These are phyloP conservation scores for Arthrobotrys sphaeroides DNA, from an alignment of 2,329 filamentous ascomycete genomes.

Conservation along the genomic window DNA sequence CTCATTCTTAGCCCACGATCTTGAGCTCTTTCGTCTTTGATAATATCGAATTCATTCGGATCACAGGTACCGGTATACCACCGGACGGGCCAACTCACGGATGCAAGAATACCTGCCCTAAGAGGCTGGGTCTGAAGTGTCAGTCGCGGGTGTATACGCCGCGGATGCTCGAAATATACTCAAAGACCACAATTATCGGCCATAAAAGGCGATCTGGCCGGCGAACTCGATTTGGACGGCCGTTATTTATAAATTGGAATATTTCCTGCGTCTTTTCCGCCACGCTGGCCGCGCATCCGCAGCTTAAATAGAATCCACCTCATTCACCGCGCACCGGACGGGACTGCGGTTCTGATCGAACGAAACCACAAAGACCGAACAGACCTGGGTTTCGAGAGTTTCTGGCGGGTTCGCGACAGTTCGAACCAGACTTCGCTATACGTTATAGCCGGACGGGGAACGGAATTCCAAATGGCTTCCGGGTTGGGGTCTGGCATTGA, in stretches of 20 bases:
- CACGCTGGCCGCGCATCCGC: not conserved
- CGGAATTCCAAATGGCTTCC: slow-evolving; percentile 7
- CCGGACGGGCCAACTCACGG: not conserved
- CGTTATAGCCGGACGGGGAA: not conserved
- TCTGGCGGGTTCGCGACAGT: not conserved
- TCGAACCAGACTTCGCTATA: no score
- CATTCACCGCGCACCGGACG: no score
- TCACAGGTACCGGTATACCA: not conserved
- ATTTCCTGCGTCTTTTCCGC: not conserved
- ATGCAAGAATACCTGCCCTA: not conserved
- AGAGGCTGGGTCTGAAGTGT: not conserved
- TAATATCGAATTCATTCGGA: not conserved
- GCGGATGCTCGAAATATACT: no score
- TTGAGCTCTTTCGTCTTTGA: not conserved
- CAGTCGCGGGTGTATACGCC: no score
- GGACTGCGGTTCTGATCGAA: no score
- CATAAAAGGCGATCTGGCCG: not conserved
- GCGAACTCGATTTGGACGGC: not conserved
- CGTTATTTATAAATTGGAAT: not conserved
- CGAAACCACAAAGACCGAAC: no score
- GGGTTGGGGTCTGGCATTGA: not conserved
- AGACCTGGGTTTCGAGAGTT: no score
- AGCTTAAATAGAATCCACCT: not conserved
- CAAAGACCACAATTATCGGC: no score
- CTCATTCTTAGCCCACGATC: not conserved